A percentile compares a stretch with the other conserved stretches of the same genome.
phyloP scores from a whole-genome alignment of 2,329 filamentous ascomycete genomes.

The Epichloe amarillans region DNA sequence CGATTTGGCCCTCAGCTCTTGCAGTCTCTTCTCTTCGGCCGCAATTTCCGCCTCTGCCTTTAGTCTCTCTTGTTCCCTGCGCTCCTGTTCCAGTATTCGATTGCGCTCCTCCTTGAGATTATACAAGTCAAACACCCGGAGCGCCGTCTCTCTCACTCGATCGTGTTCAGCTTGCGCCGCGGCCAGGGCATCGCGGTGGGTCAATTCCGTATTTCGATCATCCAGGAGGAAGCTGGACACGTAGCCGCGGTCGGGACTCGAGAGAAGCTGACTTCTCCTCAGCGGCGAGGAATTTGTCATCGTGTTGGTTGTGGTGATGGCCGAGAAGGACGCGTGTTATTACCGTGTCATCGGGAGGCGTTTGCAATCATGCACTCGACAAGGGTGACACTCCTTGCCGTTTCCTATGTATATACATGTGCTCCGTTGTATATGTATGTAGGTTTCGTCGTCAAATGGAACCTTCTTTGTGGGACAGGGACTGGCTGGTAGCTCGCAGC shows the following conservation, averaged over 20 bases:
- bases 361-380: too few species aligned
- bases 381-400: neutral
- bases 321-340: neutral
- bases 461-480: too few species aligned
- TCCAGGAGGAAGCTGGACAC: slow-evolving; percentile 48
- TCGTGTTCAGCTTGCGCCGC: slow-evolving; percentile 55
- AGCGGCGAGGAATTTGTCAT: slow-evolving; percentile 33
- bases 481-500: too few species aligned
- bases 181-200: slow-evolving; percentile 52
- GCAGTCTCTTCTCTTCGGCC: slow-evolving; percentile 34
- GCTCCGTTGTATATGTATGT: too few species aligned
- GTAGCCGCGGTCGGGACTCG: slow-evolving; percentile 31
- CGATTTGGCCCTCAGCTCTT: slow-evolving; percentile 31
- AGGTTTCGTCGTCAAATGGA: too few species aligned
- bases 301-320: slow-evolving; percentile 5
- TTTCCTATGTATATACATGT: neutral
- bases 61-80: slow-evolving; percentile 32
- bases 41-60: slow-evolving; percentile 30
- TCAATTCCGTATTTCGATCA: slow-evolving; percentile 46
- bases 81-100: slow-evolving; percentile 30
- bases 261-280: slow-evolving; percentile 24
- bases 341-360: neutral
- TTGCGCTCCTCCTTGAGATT: slow-evolving; percentile 31
- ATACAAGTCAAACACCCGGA: slow-evolving; percentile 34
- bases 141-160: slow-evolving; percentile 40